phyloP scores from a whole-genome alignment of 768 basidiomycete genomes.

The Tulasnella sp. region DNA sequence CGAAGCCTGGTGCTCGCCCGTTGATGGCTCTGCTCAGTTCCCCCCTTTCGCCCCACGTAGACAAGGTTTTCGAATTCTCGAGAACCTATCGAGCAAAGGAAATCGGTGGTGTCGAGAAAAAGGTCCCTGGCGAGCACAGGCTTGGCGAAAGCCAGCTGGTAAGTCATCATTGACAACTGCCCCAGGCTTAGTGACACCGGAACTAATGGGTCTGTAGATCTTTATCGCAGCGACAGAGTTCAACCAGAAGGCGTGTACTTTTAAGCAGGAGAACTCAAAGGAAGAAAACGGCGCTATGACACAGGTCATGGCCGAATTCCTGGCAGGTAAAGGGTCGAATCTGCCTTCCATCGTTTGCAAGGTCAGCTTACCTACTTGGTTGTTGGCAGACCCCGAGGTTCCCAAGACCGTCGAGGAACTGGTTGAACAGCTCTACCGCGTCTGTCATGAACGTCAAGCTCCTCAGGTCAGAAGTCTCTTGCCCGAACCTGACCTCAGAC shows the following conservation, averaged over 20 bases:
- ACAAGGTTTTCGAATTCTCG: not conserved
- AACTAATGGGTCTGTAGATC: not conserved
- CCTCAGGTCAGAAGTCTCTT: not conserved
- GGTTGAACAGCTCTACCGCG: not conserved
- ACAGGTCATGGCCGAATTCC: too few species aligned
- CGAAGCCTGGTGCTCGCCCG: not conserved
- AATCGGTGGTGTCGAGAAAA: not conserved
- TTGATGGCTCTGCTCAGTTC: not conserved
- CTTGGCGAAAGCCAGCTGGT: not conserved
- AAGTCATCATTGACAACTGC: not conserved
- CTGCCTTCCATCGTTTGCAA: not conserved
- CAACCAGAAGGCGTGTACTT: not conserved
- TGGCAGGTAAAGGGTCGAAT: too few species aligned
- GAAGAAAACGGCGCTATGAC: not conserved
- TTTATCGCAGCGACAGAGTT: not conserved
- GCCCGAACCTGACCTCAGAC: too few species aligned
- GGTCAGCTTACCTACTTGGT: not conserved
- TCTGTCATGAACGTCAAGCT: not conserved
- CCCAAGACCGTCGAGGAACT: not conserved
- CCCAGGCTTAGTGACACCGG: not conserved
- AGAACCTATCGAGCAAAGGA: not conserved
- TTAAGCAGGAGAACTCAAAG: too few species aligned
- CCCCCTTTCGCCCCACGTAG: not conserved
- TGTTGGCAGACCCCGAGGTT: not conserved
- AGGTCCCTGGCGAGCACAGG: not conserved